A percentile compares a stretch with the other conserved stretches of the same genome.
These are phyloP conservation scores for Cladosporium phlei DNA, from an alignment of 2,329 filamentous ascomycete species.

Conservation along the genomic window DNA sequence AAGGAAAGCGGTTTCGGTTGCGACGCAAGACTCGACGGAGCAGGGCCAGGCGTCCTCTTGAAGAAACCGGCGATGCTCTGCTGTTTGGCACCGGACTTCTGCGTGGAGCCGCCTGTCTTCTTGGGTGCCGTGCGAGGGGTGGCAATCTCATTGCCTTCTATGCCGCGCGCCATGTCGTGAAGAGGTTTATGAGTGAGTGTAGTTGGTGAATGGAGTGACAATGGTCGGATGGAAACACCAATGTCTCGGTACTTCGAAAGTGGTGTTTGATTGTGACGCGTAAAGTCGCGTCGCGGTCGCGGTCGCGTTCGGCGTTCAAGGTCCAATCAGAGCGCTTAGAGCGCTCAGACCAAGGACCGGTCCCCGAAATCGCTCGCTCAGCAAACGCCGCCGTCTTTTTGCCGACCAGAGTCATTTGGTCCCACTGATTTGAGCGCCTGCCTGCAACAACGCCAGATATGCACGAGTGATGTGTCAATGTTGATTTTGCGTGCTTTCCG, in stretches of 20 bases:
- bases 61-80: constrained; percentile 77
- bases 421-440: neutral
- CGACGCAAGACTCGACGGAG: constrained; percentile 42
- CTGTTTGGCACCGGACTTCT: constrained; percentile 56
- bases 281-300: neutral
- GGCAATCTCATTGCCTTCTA: constrained; percentile 45
- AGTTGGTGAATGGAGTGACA: neutral
- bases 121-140: constrained; percentile 39
- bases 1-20: constrained; percentile 29
- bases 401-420: neutral
- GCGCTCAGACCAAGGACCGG: neutral
- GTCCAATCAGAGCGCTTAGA: neutral
- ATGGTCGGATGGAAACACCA: neutral
- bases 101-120: constrained; percentile 38
- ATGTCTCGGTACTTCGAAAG: neutral
- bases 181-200: neutral
- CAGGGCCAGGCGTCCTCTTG: constrained; percentile 38
- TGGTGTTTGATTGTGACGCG: neutral
- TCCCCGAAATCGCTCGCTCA: neutral
- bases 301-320: too few relatives aligned
- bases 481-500: constrained; percentile 7
- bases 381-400: too few relatives aligned
- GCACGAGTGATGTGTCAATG: constrained; percentile 13
- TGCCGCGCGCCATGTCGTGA: constrained; percentile 39
- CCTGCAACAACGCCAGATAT: neutral